Evolutionary conservation across 1,139 yeast genomes (phyloP), one percentile per base, ranked within the genome.

Genomic region (Kodamaea sp.): DNA sequence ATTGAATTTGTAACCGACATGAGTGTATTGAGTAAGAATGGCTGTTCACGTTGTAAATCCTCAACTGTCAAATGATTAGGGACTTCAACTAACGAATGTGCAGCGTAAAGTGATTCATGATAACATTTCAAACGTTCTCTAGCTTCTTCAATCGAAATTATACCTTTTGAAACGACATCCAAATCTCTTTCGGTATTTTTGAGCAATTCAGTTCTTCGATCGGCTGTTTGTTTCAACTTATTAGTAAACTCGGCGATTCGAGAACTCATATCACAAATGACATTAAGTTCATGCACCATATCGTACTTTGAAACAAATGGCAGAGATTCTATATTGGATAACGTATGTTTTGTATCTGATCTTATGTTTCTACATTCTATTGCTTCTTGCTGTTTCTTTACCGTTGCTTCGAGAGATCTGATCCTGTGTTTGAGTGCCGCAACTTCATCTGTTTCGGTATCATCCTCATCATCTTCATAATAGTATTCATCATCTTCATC

Each of bases 21-120:
- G 20, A 87, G 63, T 1, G 85, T 69, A 35, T 81, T 73, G 48
- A 86, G 78, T 34, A 88, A 58, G 31, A 75, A 66, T 2, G 95
- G 95, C 37, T 70, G 72, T 2, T 70, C 60, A 7, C 55, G 55
- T 35, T 81, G 66, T 37, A 88, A 54, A 12, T 65, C 66, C 10
- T 73, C 78, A 2, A 76, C 69, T 2, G 75, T 58, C 10, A 66
- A 43, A 23, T 65, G 61, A 0, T 53, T 59, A 0, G 79, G 75
- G 2, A 85, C 54, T 26, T 65, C 70, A 11, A 86, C 72, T 35
- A 82, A 70, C 2, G 89, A 87, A 49, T 73, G 74, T 8, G 56
- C 50, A 1, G 59, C 50, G 41, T 70, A 70, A 24, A 81, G 57
- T 7, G 54, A 52, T 0, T 55, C 54, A 15, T 66, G 58, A 54